These are phyloP conservation scores for Metschnikowia colocasiae DNA, from an alignment of 805 yeast species.

Conservation along the genomic window DNA sequence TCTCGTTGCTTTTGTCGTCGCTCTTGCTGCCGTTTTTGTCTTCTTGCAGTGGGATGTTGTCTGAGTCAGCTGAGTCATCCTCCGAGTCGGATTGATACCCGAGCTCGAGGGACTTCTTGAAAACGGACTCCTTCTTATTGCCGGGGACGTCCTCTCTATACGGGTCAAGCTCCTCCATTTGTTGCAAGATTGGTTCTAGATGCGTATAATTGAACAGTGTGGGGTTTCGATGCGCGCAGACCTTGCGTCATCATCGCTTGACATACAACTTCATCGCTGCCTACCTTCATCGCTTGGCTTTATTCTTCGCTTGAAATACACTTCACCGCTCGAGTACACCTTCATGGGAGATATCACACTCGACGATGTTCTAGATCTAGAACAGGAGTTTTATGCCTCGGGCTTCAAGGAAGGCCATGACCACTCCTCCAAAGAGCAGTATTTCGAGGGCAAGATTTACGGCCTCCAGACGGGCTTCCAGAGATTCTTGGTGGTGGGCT, in stretches of 20 bases:
- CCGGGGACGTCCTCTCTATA: not conserved
- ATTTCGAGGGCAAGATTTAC: slow-evolving; percentile 73
- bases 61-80: slow-evolving; percentile 11
- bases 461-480: slow-evolving; percentile 81
- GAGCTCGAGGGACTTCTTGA: not conserved
- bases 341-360: slow-evolving; percentile 32
- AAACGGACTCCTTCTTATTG: not conserved
- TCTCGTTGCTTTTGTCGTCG: slow-evolving; percentile 8
- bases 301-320: not conserved
- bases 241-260: not conserved
- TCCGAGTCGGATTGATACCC: slow-evolving; percentile 21
- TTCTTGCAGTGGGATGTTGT: slow-evolving; percentile 5
- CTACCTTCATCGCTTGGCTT: no score
- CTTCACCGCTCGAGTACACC: no score
- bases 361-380: slow-evolving; percentile 53
- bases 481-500: slow-evolving; percentile 66
- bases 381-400: slow-evolving; percentile 55
- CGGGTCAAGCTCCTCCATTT: not conserved
- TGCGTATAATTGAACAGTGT: not conserved
- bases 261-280: no score
- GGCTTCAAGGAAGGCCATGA: slow-evolving; percentile 71
- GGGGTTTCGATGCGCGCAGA: slow-evolving; percentile 4
- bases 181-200: not conserved
- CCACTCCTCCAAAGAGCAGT: slow-evolving; percentile 58
- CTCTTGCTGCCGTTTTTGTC: not conserved